These are phyloP conservation scores for Xylaria flabelliformis DNA, from an alignment of 495 filamentous ascomycete genomes.

Conservation along the genomic window DNA sequence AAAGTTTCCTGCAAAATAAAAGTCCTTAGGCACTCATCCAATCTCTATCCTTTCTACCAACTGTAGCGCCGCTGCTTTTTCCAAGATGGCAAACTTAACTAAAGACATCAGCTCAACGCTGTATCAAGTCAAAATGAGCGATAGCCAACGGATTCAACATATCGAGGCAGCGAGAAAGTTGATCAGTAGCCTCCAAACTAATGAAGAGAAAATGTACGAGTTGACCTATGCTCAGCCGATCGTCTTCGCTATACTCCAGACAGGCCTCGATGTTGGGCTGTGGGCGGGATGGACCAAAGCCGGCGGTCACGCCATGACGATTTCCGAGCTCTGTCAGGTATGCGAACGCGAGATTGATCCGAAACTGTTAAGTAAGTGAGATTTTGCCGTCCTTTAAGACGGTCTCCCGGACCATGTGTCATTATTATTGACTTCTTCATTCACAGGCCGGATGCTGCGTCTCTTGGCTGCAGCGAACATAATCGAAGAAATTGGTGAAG, in stretches of 20 bases:
- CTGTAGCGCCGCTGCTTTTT: not conserved
- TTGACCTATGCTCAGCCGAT: slow-evolving; percentile 27
- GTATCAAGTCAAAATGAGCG: slow-evolving; percentile 29
- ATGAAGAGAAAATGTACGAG: slow-evolving; percentile 28
- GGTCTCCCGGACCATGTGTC: not conserved
- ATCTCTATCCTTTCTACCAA: slow-evolving; percentile 3
- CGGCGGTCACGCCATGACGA: slow-evolving; percentile 33
- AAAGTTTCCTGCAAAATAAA: not conserved
- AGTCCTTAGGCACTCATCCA: not conserved
- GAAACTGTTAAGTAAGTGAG: slow-evolving; percentile 37
- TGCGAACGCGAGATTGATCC: slow-evolving; percentile 30
- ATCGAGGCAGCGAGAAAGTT: slow-evolving; percentile 31
- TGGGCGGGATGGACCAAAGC: slow-evolving; percentile 30
- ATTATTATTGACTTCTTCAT: not conserved
- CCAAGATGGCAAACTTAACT: not conserved
- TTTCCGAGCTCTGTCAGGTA: slow-evolving; percentile 29
- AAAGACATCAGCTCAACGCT: not conserved
- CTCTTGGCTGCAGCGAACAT: slow-evolving; percentile 30
- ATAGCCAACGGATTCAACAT: slow-evolving; percentile 24
- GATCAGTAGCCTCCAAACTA: slow-evolving; percentile 30
- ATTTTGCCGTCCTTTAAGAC: slow-evolving; percentile 3
- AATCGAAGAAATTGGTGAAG: slow-evolving; percentile 37
- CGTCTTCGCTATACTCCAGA: slow-evolving; percentile 29
- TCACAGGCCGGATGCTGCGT: slow-evolving; percentile 34
- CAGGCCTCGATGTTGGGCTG: slow-evolving; percentile 33